Evolutionary conservation across 2,329 filamentous ascomycete genomes (phyloP).

Genomic region (Trichoderma semiorbis): DNA sequence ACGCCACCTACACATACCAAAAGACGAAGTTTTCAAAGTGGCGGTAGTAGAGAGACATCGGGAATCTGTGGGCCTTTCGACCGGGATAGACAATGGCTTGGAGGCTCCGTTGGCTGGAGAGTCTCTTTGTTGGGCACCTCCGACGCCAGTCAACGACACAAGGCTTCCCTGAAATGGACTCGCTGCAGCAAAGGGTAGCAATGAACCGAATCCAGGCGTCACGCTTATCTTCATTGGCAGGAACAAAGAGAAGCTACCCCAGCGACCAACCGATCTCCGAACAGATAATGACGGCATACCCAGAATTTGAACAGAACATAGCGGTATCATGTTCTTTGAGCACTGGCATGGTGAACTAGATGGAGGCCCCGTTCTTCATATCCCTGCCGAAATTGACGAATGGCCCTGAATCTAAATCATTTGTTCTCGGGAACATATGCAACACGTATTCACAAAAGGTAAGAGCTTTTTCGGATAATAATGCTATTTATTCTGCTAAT

Average conservation of each 20-base stretch:
- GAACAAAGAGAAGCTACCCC: neutral
- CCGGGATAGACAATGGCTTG: neutral
- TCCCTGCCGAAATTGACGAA: neutral
- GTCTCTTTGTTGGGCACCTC: neutral
- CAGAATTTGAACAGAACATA: neutral
- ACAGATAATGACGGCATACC: neutral
- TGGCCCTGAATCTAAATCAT: neutral
- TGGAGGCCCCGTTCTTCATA: neutral
- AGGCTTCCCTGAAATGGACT: neutral
- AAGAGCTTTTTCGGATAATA: neutral
- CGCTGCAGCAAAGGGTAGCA: neutral
- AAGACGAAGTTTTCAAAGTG: neutral
- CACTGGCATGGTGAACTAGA: neutral
- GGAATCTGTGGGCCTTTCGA: neutral
- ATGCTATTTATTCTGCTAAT: neutral
- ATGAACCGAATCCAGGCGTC: neutral
- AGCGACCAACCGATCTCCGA: neutral
- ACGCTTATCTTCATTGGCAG: neutral
- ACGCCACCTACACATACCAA: neutral
- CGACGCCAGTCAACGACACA: neutral
- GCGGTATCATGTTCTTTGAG: neutral
- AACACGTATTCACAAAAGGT: neutral
- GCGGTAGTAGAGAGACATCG: neutral
- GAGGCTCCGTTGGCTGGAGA: neutral
- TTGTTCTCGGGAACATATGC: neutral